Evolutionary conservation across 345 rosid genomes (phyloP), one percentile per base, ranked within the genome.

Genomic region (Raphanus raphanistrum): DNA sequence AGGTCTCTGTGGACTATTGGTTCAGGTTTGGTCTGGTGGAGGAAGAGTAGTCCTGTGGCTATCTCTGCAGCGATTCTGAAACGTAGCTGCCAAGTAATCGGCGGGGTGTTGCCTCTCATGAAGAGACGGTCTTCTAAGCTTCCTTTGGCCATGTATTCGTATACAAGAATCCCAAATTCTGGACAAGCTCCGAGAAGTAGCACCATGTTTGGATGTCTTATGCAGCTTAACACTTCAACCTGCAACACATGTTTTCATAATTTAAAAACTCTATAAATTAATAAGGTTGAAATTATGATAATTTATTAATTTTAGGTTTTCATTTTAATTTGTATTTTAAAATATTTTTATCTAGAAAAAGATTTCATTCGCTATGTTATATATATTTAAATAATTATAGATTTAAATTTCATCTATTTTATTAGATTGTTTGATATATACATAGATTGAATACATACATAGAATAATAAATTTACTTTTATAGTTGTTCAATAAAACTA

Each of bases 141-240:
- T 72, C 97, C 98, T 26, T 85, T 90, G 0, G 88, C 93, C 98
- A 94, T 85, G 88, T 89, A 85, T 71, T 94, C 98, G 41, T 94
- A 94, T 8, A 92, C 97, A 65, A 94, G 83, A 38, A 91, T 85
- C 1, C 97, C 98, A 64, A 82, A 92, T 74, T 94, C 95, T 0
- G 98, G 97, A 78, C 97, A 90, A 12, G 98, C 98, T 76, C 98
- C 98, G 57, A 94, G 83, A 10, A 94, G 95, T 6, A 94, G 93
- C 61, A 94, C 97, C 97, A 94, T 94, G 85, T 90, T 89, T n/a
- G 98, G 98, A 85, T 94, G 98, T 78, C 98, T 82, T 80, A 94
- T 89, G 82, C 90, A 84, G 84, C 97, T 90, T 17, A 94, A 89
- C 0, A 94, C 92, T 80, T 92, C 95, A 71, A 94, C 84, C 98